Conservation (phyloP, 495 filamentous ascomycete species). For the Penicillium subrubescens region DNA sequence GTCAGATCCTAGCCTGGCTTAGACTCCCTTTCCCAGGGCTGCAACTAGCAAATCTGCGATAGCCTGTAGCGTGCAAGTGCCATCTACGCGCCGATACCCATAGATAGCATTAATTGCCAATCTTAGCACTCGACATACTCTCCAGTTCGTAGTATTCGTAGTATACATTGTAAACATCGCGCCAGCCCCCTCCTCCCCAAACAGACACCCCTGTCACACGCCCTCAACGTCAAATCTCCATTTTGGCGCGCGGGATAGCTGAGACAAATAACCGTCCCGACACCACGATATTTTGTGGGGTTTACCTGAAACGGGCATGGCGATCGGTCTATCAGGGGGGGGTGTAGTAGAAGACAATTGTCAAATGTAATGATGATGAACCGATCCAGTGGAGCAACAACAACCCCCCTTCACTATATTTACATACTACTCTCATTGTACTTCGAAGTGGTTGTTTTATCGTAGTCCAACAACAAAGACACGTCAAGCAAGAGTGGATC, state of each 20-base stretch:
- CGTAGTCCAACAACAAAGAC: background rate
- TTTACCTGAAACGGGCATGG: constrained; percentile 5
- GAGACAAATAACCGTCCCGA: background rate
- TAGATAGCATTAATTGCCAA: constrained; percentile 3
- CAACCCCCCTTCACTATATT: background rate
- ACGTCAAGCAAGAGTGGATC: constrained; percentile 10
- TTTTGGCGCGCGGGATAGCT: constrained; percentile 6
- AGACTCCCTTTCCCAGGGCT: background rate
- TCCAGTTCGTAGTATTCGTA: background rate
- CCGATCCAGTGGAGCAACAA: constrained; percentile 11
- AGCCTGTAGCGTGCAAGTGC: background rate
- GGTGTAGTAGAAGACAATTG: background rate
- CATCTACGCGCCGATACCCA: constrained; percentile 1
- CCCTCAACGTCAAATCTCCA: background rate
- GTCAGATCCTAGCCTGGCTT: constrained; percentile 2
- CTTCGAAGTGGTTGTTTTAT: background rate
- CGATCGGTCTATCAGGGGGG: constrained; percentile 7
- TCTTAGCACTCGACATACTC: background rate
- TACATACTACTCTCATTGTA: background rate
- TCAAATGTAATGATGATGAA: background rate
- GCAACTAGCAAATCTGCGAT: background rate
- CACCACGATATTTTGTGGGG: constrained; percentile 4
- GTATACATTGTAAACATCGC: background rate
- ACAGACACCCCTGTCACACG: background rate
- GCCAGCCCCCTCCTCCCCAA: background rate